Evolutionary conservation across 331 rosid species (phyloP).

Genomic region (Rosa hybrid): DNA sequence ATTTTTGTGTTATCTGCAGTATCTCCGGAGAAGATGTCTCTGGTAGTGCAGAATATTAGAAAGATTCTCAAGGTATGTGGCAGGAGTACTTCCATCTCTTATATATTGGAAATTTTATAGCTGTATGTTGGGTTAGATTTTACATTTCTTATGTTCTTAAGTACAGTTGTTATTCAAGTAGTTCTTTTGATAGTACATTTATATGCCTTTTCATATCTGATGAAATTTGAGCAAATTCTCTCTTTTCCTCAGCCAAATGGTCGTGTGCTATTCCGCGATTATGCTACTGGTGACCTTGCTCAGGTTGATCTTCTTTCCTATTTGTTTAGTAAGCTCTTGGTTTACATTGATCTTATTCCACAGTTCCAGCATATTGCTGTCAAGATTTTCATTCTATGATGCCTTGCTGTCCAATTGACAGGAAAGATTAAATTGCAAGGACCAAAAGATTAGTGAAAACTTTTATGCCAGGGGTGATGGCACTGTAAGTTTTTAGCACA

Average conservation of each 20-base stretch:
- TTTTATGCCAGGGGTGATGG: constrained; percentile 95
- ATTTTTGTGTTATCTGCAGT: constrained; percentile 96
- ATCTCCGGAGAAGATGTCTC: constrained; percentile 88
- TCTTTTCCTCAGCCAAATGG: constrained; percentile 68
- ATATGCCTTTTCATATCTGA: constrained; percentile 14
- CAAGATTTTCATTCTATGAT: constrained; percentile 13
- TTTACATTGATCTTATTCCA: background rate
- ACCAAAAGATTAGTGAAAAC: constrained; percentile 83
- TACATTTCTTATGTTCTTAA: background rate
- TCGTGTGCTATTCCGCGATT: constrained; percentile 74
- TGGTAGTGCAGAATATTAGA: constrained; percentile 70
- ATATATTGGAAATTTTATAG: background rate
- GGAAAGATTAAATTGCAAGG: constrained; percentile 85
- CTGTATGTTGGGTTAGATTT: background rate
- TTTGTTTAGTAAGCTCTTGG: background rate
- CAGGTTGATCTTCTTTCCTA: constrained; percentile 58
- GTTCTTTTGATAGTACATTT: constrained; percentile 13
- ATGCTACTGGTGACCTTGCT: constrained; percentile 96
- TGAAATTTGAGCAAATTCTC: constrained; percentile 1
- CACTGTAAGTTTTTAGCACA: constrained; percentile 59
- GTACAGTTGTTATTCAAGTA: constrained; percentile 15
- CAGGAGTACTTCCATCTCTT: constrained; percentile 4
- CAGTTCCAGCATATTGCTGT: background rate
- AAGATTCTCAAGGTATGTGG: constrained; percentile 69
- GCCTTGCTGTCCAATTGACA: constrained; percentile 19